phyloP scores from a whole-genome alignment of 2,329 filamentous ascomycete genomes.

The Pseudocercospora pini-densiflorae region DNA sequence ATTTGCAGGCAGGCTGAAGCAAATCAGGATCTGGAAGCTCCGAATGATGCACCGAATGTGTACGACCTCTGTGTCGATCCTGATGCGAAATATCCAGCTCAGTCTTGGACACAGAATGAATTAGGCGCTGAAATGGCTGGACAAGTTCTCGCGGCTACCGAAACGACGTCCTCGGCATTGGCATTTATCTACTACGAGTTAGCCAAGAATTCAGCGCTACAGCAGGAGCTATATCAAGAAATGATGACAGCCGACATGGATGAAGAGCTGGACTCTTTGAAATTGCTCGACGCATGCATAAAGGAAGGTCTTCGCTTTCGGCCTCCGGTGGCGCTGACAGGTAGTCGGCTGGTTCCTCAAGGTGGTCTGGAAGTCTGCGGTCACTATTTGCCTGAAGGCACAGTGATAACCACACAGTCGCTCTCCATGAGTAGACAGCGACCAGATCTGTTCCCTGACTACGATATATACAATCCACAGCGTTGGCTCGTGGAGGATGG shows the following conservation, averaged over 20 bases:
- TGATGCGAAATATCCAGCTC: neutral
- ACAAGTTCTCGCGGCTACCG: neutral
- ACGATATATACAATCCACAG: neutral
- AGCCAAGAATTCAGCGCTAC: neutral
- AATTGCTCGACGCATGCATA: neutral
- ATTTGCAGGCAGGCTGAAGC: neutral
- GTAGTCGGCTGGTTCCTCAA: neutral
- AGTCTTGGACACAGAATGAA: neutral
- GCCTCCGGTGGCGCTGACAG: neutral
- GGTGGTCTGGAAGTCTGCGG: neutral
- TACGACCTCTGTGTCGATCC: neutral
- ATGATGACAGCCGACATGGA: neutral
- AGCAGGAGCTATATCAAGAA: neutral
- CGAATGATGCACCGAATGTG: neutral
- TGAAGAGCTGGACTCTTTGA: neutral
- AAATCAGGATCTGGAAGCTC: neutral
- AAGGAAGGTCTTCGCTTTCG: slow-evolving; percentile 1
- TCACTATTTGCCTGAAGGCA: neutral
- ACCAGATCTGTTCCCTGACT: neutral
- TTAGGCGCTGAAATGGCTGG: neutral
- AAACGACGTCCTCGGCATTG: neutral
- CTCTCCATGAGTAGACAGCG: neutral
- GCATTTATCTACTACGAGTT: neutral
- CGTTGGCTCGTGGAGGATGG: neutral
- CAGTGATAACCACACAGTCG: neutral